Evolutionary conservation across 2,329 filamentous ascomycete species (phyloP).

Genomic region (Beauveria pseudobassiana): DNA sequence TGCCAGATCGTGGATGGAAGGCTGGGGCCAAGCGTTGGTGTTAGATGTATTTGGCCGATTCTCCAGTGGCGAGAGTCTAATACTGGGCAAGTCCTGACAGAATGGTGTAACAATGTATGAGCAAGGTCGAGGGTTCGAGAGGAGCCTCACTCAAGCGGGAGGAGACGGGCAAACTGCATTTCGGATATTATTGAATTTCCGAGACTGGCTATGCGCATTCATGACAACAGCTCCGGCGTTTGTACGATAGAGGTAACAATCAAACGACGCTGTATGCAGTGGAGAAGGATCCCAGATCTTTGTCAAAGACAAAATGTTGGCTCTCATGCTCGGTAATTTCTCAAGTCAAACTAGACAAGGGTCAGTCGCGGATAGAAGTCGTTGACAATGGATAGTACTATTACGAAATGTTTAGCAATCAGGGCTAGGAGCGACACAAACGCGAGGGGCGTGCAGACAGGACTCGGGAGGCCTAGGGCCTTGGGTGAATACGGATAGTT

Average conservation of each 20-base stretch:
- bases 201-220: no score
- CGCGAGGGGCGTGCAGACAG: background rate
- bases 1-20: background rate
- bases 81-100: no score
- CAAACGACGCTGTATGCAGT: no score
- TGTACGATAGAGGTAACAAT: no score
- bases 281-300: no score
- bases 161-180: background rate
- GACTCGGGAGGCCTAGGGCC: background rate
- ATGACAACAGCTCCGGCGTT: no score
- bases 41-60: background rate
- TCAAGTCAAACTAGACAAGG: no score
- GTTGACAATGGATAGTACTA: no score
- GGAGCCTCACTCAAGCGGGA: background rate
- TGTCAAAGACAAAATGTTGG: no score
- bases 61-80: background rate
- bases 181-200: background rate
- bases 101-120: background rate
- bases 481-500: background rate
- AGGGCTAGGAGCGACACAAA: background rate
- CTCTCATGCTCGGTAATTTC: no score
- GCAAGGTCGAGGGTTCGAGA: background rate
- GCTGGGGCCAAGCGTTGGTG: background rate
- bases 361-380: no score
- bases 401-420: background rate